A percentile compares a stretch with the other conserved stretches of the same genome.
Evolutionary conservation across 1,284 basidiomycete species (phyloP).

Genomic region (Sporisorium scitamineum): DNA sequence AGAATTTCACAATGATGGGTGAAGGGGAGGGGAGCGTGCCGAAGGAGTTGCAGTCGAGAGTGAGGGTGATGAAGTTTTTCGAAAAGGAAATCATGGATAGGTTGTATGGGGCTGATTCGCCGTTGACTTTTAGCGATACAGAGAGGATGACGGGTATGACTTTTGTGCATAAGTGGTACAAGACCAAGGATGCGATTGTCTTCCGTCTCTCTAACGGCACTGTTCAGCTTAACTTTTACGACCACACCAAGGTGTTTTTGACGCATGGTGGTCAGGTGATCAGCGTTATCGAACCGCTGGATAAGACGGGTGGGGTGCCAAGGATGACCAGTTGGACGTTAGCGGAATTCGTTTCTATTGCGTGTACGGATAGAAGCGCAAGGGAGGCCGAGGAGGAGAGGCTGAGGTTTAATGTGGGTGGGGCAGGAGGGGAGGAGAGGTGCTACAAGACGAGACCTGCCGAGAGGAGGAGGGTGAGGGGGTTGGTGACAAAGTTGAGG

Average conservation of each 20-base stretch:
- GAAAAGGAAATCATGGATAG: conserved; percentile 67
- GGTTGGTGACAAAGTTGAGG: conserved; percentile 36
- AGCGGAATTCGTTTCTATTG: conserved; percentile 77
- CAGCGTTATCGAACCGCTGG: conserved; percentile 77
- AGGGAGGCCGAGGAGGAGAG: conserved; percentile 45
- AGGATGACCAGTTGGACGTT: conserved; percentile 81
- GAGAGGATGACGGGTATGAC: conserved; percentile 83
- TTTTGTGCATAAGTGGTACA: conserved; percentile 93
- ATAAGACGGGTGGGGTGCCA: conserved; percentile 79
- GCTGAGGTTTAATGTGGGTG: background rate
- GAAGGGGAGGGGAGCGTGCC: conserved; percentile 16
- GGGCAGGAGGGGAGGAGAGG: conserved; percentile 1
- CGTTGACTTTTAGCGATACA: conserved; percentile 88
- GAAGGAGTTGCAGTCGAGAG: conserved; percentile 51
- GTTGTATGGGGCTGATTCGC: conserved; percentile 73
- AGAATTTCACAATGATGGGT: conserved; percentile 49
- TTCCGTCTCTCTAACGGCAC: conserved; percentile 95
- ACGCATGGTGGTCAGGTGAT: conserved; percentile 82
- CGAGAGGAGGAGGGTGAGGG: conserved; percentile 39
- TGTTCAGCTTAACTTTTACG: conserved; percentile 98
- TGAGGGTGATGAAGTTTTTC: conserved; percentile 64
- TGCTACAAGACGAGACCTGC: conserved; percentile 29
- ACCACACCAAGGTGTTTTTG: conserved; percentile 93
- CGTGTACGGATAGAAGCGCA: conserved; percentile 69
- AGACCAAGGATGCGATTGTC: conserved; percentile 95